Conservation (phyloP, 371 early-diverging fungal species). For the Mucor velutinosus region DNA sequence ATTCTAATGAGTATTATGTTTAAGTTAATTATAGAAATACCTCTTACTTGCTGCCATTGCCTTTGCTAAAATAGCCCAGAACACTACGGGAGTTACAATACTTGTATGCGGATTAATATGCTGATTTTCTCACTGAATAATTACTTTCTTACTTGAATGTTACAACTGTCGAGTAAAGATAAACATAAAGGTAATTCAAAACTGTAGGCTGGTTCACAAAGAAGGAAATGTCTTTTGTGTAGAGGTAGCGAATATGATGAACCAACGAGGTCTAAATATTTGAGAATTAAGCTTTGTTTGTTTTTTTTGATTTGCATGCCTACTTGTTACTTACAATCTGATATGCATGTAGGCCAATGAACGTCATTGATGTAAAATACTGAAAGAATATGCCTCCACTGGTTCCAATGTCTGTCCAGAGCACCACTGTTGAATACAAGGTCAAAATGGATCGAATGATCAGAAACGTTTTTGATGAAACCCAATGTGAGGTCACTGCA, state of each 20-base stretch:
- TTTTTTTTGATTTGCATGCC: background rate
- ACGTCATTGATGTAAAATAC: constrained; percentile 57
- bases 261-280: constrained; percentile 21
- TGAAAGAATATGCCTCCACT: constrained; percentile 30
- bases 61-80: constrained; percentile 43
- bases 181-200: constrained; percentile 47
- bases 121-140: background rate
- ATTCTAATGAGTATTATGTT: background rate
- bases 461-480: constrained; percentile 45
- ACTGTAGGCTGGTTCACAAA: constrained; percentile 36
- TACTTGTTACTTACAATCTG: constrained; percentile 38
- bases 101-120: constrained; percentile 13
- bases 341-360: constrained; percentile 54
- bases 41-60: background rate
- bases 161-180: constrained; percentile 45
- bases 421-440: constrained; percentile 45
- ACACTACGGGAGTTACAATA: constrained; percentile 63
- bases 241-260: constrained; percentile 37
- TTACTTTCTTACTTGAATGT: constrained; percentile 44
- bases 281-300: background rate
- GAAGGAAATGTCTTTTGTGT: constrained; percentile 24
- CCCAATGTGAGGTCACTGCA: constrained; percentile 57
- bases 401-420: constrained; percentile 46
- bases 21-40: background rate
- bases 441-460: constrained; percentile 40